Evolutionary conservation across 2,329 filamentous ascomycete genomes (phyloP).

Genomic region (Coniella lustricola): DNA sequence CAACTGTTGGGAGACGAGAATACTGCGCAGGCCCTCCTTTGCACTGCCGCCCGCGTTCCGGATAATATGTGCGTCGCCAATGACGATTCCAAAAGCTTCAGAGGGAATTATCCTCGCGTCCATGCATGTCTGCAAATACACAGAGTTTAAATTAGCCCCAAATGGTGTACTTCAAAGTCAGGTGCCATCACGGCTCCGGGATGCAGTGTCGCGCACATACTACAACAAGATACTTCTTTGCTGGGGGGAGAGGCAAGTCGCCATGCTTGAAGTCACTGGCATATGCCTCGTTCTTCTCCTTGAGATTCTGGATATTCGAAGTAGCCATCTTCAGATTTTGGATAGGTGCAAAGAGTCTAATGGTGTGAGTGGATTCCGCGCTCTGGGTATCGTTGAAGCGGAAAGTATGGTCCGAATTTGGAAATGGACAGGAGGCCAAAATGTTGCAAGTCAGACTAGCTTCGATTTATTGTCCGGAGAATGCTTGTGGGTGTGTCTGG

Average conservation of each 20-base stretch:
- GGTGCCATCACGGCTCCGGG: background rate
- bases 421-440: too few relatives aligned
- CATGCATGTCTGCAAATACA: conserved; percentile 63
- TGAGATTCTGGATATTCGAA: conserved; percentile 23
- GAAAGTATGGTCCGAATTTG: too few relatives aligned
- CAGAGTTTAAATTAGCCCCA: too few relatives aligned
- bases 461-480: too few relatives aligned
- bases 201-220: conserved; percentile 32
- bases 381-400: background rate
- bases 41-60: conserved; percentile 65
- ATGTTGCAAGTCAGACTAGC: too few relatives aligned
- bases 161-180: too few relatives aligned
- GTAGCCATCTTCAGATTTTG: conserved; percentile 15
- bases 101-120: conserved; percentile 67
- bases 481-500: too few relatives aligned
- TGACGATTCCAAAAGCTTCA: conserved; percentile 59
- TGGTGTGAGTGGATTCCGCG: background rate
- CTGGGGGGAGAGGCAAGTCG: conserved; percentile 59
- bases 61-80: conserved; percentile 74
- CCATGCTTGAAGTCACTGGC: conserved; percentile 53
- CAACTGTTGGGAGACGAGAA: conserved; percentile 73
- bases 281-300: conserved; percentile 23
- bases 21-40: conserved; percentile 62
- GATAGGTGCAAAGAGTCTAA: background rate
- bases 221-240: conserved; percentile 57